Evolutionary conservation across 2,329 filamentous ascomycete genomes (phyloP).

Genomic region (Sphaerulina populicola): DNA sequence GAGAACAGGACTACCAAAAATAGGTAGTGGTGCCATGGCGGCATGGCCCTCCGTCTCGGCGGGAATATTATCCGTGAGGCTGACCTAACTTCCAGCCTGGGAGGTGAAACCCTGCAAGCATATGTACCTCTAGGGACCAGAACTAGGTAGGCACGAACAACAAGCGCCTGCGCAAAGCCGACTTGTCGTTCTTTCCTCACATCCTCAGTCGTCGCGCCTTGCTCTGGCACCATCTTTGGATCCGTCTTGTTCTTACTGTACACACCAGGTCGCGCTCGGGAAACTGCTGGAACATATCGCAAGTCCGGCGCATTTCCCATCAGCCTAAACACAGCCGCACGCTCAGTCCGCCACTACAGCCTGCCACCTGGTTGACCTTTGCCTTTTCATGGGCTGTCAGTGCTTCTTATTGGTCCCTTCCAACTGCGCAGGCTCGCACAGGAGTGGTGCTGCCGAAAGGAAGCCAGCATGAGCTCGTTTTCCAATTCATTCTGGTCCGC

Average conservation of each 20-base stretch:
- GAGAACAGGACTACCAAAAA: background rate
- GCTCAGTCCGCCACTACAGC: background rate
- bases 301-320: constrained; percentile 4
- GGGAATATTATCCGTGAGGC: background rate
- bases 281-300: background rate
- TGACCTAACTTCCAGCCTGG: background rate
- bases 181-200: background rate
- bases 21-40: no score
- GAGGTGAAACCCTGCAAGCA: background rate
- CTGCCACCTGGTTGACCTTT: background rate
- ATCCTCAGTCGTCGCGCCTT: background rate
- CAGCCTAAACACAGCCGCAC: background rate
- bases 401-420: background rate
- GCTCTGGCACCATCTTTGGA: background rate
- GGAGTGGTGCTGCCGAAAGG: background rate
- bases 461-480: constrained; percentile 65
- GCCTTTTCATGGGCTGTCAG: background rate
- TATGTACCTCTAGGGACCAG: no score
- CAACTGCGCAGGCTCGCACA: constrained; percentile 9
- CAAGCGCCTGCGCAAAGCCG: background rate
- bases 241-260: background rate
- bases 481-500: constrained; percentile 95
- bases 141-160: background rate
- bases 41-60: no score
- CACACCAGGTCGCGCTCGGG: background rate